Conservation (phyloP, 2,329 filamentous ascomycete species). For the Ophiocordyceps camponoti-saundersi region DNA sequence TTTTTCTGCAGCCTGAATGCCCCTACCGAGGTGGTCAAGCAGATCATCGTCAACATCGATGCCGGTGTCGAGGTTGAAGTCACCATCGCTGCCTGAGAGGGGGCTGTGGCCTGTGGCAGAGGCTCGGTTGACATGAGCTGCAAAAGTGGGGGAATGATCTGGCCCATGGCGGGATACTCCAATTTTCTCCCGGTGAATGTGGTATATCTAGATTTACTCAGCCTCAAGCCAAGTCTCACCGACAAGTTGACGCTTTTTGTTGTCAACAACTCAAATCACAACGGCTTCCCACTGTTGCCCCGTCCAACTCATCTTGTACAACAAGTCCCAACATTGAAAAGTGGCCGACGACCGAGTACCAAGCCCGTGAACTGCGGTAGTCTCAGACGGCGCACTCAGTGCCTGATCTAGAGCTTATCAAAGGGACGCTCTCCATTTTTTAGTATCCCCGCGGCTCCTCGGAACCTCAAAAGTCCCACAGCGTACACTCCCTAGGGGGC, state of each 20-base stretch:
- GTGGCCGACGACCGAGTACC: no score
- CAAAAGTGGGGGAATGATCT: neutral
- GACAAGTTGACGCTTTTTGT: no score
- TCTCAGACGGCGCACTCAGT: no score
- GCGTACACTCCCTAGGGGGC: constrained; percentile 59
- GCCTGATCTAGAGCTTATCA: no score
- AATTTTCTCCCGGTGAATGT: neutral
- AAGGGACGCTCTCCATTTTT: no score
- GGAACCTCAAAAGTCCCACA: constrained; percentile 47
- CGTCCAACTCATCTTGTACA: no score
- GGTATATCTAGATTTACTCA: neutral
- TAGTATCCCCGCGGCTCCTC: no score
- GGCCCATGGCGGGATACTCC: neutral
- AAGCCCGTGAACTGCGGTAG: no score
- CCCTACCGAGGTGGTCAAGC: constrained; percentile 93
- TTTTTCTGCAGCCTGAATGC: constrained; percentile 56
- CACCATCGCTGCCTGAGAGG: constrained; percentile 63
- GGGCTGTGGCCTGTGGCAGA: neutral
- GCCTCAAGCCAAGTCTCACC: no score
- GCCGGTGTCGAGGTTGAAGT: constrained; percentile 88
- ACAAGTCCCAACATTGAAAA: no score
- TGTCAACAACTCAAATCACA: no score
- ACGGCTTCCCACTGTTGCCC: no score
- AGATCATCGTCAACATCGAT: constrained; percentile 93
- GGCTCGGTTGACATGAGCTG: neutral